These are phyloP conservation scores for Tetradesmus lagerheimii DNA, from an alignment of 139 green algal genomes.

Conservation along the genomic window DNA sequence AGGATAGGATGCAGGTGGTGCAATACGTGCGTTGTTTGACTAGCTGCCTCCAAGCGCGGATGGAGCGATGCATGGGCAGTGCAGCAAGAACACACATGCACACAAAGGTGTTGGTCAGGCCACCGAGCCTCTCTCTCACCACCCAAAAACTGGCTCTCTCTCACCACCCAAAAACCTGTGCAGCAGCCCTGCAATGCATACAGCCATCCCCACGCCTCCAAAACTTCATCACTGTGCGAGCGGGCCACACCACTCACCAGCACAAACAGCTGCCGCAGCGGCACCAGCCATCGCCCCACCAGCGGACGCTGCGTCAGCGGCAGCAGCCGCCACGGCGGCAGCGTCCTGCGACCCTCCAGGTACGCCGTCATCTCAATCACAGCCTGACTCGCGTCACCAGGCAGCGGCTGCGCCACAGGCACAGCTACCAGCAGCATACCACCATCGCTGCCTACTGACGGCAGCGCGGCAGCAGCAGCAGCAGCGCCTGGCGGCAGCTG, in stretches of 20 bases:
- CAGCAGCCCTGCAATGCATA: background rate
- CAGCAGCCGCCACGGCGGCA: conserved; percentile 35
- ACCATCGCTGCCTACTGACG: background rate
- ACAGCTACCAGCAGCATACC: background rate
- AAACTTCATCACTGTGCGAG: background rate
- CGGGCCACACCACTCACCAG: background rate
- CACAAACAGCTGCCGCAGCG: conserved; percentile 35
- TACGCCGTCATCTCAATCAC: conserved; percentile 40
- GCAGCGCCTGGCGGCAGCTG: background rate
- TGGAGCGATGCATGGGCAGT: too few species aligned
- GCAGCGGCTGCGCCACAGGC: background rate
- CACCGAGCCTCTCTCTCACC: too few species aligned
- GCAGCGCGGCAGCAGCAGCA: background rate
- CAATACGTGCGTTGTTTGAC: too few species aligned
- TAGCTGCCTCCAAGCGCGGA: too few species aligned
- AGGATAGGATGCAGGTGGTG: too few species aligned
- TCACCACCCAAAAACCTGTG: too few species aligned
- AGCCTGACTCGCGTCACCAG: conserved; percentile 26
- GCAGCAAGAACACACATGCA: too few species aligned
- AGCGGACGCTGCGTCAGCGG: conserved; percentile 5
- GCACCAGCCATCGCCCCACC: conserved; percentile 7
- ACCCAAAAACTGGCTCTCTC: too few species aligned
- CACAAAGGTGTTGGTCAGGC: too few species aligned
- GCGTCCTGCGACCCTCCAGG: background rate
- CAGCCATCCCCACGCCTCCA: background rate